Evolutionary conservation across 768 basidiomycete species (phyloP).

Genomic region (Calocera viscosa): DNA sequence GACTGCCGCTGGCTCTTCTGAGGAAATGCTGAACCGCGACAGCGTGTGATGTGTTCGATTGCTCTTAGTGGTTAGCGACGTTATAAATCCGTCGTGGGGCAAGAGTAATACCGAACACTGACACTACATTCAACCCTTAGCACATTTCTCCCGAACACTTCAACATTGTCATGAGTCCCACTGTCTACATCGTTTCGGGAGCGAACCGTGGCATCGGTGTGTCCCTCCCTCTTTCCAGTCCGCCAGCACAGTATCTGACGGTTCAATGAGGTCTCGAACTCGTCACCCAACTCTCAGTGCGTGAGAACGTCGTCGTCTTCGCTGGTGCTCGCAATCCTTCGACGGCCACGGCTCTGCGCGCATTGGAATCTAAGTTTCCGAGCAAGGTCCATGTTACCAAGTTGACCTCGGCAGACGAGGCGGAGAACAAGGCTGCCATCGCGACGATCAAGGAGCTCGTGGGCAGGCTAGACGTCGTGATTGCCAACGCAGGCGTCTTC

Average conservation of each 20-base stretch:
- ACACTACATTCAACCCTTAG: no score
- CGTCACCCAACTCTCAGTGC: constrained; percentile 6
- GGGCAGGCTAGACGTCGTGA: constrained; percentile 17
- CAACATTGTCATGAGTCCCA: no score
- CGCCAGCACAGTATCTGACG: constrained; percentile 11
- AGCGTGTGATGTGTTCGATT: no score
- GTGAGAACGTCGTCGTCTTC: constrained; percentile 15
- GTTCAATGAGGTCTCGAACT: background rate
- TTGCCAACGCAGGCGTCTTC: constrained; percentile 21
- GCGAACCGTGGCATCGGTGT: constrained; percentile 14
- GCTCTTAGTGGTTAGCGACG: no score
- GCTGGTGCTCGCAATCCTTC: constrained; percentile 16
- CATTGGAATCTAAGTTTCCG: constrained; percentile 7
- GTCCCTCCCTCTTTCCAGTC: background rate
- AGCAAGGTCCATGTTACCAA: constrained; percentile 14
- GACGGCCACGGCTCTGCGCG: constrained; percentile 7
- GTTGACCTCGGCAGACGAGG: constrained; percentile 14
- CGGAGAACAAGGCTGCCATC: constrained; percentile 12
- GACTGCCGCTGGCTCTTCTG: no score
- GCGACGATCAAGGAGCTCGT: constrained; percentile 13
- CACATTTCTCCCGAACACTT: no score
- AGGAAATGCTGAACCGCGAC: no score
- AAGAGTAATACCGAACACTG: no score
- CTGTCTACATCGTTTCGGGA: constrained; percentile 12
- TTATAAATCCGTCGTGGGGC: no score